These are phyloP conservation scores for Ilyonectria robusta DNA, from an alignment of 2,329 filamentous ascomycete species.

Conservation along the genomic window DNA sequence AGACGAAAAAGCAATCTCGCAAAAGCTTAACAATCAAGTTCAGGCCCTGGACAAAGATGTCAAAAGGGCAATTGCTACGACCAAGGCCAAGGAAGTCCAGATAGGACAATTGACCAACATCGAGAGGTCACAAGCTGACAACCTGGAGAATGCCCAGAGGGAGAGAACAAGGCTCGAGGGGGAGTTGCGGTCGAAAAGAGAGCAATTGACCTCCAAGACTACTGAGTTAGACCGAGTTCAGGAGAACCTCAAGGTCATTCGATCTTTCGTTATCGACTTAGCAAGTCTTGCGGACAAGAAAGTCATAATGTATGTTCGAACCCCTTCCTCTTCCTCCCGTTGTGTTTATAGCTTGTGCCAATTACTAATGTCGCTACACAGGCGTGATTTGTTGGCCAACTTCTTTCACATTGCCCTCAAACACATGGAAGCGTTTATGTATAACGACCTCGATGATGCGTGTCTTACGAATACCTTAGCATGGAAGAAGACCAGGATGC, in stretches of 20 bases:
- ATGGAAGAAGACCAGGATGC: background rate
- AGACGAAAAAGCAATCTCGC: constrained; percentile 1
- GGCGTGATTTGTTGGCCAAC: background rate
- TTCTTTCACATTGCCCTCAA: background rate
- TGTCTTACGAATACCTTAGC: background rate
- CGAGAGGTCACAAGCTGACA: background rate
- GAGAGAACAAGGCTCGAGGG: background rate
- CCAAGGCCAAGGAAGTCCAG: background rate
- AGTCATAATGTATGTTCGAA: too few species aligned
- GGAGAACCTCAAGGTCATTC: too few species aligned
- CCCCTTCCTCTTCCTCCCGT: too few species aligned
- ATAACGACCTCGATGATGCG: background rate
- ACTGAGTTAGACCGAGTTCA: too few species aligned
- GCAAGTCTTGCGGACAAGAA: too few species aligned
- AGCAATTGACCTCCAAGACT: too few species aligned
- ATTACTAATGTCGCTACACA: background rate
- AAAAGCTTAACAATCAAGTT: background rate
- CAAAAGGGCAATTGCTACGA: background rate
- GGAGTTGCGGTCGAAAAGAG: too few species aligned
- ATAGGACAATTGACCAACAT: background rate
- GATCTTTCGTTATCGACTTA: too few species aligned
- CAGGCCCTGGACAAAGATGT: background rate
- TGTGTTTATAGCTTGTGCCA: too few species aligned
- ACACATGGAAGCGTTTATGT: background rate
- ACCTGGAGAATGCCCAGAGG: background rate